A percentile compares a stretch with the other conserved stretches of the same genome.
phyloP scores from a whole-genome alignment of 768 basidiomycete genomes.

The Trichaptum fuscoviolaceum region DNA sequence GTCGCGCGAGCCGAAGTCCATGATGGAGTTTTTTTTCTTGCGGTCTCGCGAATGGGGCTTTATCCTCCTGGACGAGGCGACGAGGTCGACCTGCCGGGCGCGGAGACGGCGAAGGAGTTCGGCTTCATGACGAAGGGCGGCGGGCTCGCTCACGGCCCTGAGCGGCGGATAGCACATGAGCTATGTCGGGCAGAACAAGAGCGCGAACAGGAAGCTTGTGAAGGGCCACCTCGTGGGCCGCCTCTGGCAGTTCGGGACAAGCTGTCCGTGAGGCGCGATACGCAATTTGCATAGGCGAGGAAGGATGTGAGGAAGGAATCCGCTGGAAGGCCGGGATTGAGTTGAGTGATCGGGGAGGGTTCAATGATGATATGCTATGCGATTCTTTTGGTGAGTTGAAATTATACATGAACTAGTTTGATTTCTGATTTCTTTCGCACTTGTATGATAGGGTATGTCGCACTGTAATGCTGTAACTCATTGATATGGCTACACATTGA shows the following conservation, averaged over 20 bases:
- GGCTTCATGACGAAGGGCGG: conserved; percentile 57
- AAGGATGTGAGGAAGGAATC: conserved; percentile 12
- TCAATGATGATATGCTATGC: no score
- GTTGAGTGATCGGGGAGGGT: no score
- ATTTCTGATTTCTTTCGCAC: no score
- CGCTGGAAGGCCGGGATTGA: neutral
- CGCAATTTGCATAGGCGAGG: conserved; percentile 16
- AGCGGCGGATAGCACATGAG: conserved; percentile 92
- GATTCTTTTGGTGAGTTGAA: no score
- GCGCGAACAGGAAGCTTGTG: conserved; percentile 77
- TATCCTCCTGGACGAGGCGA: conserved; percentile 94
- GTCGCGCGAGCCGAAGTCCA: conserved; percentile 98
- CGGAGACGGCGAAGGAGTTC: conserved; percentile 83
- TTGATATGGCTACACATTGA: no score
- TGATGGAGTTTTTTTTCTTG: conserved; percentile 99
- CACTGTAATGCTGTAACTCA: no score
- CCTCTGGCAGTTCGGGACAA: conserved; percentile 17
- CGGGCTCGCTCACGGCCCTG: conserved; percentile 75
- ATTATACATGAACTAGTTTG: no score
- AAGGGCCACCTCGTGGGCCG: conserved; percentile 22
- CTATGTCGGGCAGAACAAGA: conserved; percentile 89
- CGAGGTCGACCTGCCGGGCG: conserved; percentile 83
- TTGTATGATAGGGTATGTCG: no score
- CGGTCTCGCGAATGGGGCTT: conserved; percentile 99
- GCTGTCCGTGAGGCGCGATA: conserved; percentile 26